Evolutionary conservation across 306 rosid genomes (phyloP), one percentile per base, ranked within the genome.

Genomic region (Vigna radiata): DNA sequence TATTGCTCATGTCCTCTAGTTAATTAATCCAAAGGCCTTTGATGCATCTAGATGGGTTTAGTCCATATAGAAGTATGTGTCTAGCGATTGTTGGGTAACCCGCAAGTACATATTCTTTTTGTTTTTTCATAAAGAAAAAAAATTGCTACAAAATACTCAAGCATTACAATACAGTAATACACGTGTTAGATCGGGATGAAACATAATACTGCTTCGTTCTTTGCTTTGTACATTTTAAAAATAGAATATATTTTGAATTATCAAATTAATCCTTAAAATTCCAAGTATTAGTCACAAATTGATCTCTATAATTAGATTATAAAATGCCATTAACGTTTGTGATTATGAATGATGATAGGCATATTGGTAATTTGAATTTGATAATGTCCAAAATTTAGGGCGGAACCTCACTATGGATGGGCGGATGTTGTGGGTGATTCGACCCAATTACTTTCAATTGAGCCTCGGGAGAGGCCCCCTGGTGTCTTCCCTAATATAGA

Each of bases 351-450:
- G 31, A 8, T 37, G 31, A 4, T 64, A 36, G 70, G 50, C 37
- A 27, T 46, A 49, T 29, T 54, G 58, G 25, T 71, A 43, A 53
- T 76, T 68, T 78, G 54, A 73, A 37, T 74, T 63, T 73, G 80
- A 67, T 59, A 46, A 7, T n/a, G 36, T 78, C 6, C 68, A 52
- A 48, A 52, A 65, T 85, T 68, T 71, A 95, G 98, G 93, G 95
- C 97, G 5, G 97, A 90, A 68, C 98, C 98, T 72, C 97, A 95
- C 77, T 90, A 92, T 71, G 97, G 98, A 81, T 95, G 97, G 98
- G 96, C 97, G 7, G 98, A 95, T 77, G 97, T 90, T 1, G 97
- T 95, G 68, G 97, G 97, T 4, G 91, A 95, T 82, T 95, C 98
- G 16, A 89, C 85, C 81, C 98, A 88, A 67, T 84, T 95, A 68